Evolutionary conservation across 2,329 filamentous ascomycete species (phyloP).

Genomic region (Monosporascus sp.): DNA sequence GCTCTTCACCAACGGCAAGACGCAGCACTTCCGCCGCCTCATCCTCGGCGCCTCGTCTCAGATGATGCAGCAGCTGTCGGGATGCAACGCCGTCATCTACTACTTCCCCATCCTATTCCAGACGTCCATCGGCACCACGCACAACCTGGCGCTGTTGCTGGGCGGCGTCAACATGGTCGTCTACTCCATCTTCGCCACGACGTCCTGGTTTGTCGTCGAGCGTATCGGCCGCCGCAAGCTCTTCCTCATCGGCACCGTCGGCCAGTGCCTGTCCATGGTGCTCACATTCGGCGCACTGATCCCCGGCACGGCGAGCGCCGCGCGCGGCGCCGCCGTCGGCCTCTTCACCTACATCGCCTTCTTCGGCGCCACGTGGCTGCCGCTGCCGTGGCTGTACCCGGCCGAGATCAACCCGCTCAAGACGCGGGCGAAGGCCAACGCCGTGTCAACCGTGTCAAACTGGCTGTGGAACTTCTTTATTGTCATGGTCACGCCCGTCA

Average conservation of each 20-base stretch:
- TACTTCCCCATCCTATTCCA: conserved; percentile 57
- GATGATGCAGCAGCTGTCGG: conserved; percentile 57
- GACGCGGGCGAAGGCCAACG: conserved; percentile 40
- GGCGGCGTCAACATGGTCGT: conserved; percentile 28
- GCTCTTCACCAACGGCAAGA: conserved; percentile 55
- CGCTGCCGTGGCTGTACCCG: conserved; percentile 55
- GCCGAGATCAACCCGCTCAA: conserved; percentile 48
- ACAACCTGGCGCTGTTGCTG: conserved; percentile 44
- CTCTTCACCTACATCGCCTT: conserved; percentile 65
- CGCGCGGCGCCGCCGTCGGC: conserved; percentile 63
- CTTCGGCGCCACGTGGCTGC: conserved; percentile 61
- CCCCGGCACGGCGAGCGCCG: conserved; percentile 53
- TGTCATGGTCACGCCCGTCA: conserved; percentile 59
- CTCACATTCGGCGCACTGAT: conserved; percentile 58
- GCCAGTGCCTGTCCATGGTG: conserved; percentile 53
- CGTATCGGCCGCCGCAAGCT: conserved; percentile 39
- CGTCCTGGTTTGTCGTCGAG: conserved; percentile 39
- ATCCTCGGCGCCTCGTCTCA: conserved; percentile 53
- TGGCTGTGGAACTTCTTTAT: conserved; percentile 49
- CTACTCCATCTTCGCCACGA: conserved; percentile 28
- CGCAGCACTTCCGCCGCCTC: conserved; percentile 59
- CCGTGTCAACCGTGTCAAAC: conserved; percentile 44
- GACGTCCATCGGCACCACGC: conserved; percentile 30
- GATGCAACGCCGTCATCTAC: conserved; percentile 55
- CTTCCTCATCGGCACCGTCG: conserved; percentile 37